These are phyloP conservation scores for Myxozyma mucilagina DNA, from an alignment of 805 yeast species.

Conservation along the genomic window DNA sequence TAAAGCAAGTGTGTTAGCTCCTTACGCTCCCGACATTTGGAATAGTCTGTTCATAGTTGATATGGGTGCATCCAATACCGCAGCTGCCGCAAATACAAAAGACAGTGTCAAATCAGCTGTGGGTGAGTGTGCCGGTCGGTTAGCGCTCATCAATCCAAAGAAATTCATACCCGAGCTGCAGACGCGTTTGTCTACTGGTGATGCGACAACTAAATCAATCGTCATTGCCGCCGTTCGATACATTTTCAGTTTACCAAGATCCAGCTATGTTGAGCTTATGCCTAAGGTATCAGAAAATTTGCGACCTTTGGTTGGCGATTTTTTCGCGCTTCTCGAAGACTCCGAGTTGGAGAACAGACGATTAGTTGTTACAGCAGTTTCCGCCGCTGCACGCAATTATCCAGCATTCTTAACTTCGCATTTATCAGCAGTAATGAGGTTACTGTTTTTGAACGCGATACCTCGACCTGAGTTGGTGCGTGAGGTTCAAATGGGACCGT, in stretches of 20 bases:
- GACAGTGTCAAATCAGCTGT: conserved; percentile 20
- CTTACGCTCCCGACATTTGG: conserved; percentile 33
- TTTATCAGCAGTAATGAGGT: conserved; percentile 51
- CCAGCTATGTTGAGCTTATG: conserved; percentile 28
- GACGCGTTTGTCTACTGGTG: conserved; percentile 33
- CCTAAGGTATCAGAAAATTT: conserved; percentile 31
- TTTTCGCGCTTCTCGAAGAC: conserved; percentile 40
- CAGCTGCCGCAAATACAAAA: conserved; percentile 10
- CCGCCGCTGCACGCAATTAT: conserved; percentile 59
- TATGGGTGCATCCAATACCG: not conserved
- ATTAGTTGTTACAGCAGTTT: conserved; percentile 58
- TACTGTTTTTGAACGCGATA: conserved; percentile 54
- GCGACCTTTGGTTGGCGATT: conserved; percentile 35
- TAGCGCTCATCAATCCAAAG: conserved; percentile 38
- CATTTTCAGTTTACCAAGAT: conserved; percentile 40
- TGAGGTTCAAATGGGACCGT: conserved; percentile 80
- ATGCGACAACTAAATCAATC: conserved; percentile 33
- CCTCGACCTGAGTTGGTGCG: conserved; percentile 60
- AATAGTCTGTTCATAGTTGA: conserved; percentile 25
- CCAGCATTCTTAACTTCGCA: conserved; percentile 51
- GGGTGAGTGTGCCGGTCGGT: conserved; percentile 28
- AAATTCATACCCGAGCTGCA: conserved; percentile 39
- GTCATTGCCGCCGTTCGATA: conserved; percentile 45
- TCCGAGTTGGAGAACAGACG: conserved; percentile 57
- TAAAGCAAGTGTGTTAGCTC: conserved; percentile 9